Evolutionary conservation across 2,329 filamentous ascomycete genomes (phyloP).

Genomic region (Emericellopsis cladophorae): DNA sequence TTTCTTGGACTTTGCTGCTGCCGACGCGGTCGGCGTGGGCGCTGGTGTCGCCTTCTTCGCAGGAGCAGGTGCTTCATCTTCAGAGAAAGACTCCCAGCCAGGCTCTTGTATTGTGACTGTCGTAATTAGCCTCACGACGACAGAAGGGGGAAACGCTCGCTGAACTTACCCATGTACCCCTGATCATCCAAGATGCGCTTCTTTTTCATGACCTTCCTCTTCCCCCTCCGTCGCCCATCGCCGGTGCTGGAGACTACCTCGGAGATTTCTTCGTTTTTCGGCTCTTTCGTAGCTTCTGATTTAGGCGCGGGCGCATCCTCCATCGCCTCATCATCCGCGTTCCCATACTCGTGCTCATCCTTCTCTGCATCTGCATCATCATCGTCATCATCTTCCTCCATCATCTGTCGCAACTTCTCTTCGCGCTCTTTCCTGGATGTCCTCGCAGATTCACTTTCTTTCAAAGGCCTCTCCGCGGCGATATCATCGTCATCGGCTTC

Average conservation of each 20-base stretch:
- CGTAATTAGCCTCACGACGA: neutral
- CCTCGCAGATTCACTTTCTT: slow-evolving; percentile 6
- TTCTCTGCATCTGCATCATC: slow-evolving; percentile 42
- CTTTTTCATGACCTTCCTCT: slow-evolving; percentile 75
- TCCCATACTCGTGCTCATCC: slow-evolving; percentile 19
- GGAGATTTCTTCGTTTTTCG: slow-evolving; percentile 29
- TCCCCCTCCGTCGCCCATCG: slow-evolving; percentile 60
- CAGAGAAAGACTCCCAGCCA: slow-evolving; percentile 86
- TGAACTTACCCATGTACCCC: slow-evolving; percentile 66
- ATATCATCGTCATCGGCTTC: slow-evolving; percentile 25
- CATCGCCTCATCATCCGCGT: slow-evolving; percentile 20
- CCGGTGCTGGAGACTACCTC: slow-evolving; percentile 38
- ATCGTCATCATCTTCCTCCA: slow-evolving; percentile 37
- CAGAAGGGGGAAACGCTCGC: neutral
- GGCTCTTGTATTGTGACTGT: slow-evolving; percentile 75
- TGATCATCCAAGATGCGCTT: slow-evolving; percentile 78
- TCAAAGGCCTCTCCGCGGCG: slow-evolving; percentile 8
- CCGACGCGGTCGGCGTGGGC: slow-evolving; percentile 26
- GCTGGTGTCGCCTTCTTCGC: slow-evolving; percentile 39
- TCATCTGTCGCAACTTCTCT: slow-evolving; percentile 25
- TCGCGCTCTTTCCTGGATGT: slow-evolving; percentile 22
- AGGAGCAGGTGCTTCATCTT: slow-evolving; percentile 57
- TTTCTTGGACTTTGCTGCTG: slow-evolving; percentile 42
- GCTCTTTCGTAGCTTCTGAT: slow-evolving; percentile 19
- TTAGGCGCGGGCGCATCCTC: slow-evolving; percentile 26